A percentile compares a stretch with the other conserved stretches of the same genome.
These are phyloP conservation scores for Murraya koenigii DNA, from an alignment of 345 rosid species.

Conservation along the genomic window DNA sequence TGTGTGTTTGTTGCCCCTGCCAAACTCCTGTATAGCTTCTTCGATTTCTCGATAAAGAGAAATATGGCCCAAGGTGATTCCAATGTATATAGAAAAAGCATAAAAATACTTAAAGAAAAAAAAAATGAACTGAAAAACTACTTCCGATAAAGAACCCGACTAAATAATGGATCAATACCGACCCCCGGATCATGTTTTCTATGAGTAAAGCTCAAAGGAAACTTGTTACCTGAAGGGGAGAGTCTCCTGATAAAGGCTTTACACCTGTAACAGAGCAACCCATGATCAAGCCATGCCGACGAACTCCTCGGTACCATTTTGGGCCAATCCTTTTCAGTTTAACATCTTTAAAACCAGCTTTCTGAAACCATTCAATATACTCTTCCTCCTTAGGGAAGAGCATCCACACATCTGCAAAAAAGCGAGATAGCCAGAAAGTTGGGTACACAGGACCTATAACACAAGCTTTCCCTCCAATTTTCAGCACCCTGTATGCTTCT, in stretches of 20 bases:
- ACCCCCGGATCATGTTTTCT: too few relatives aligned
- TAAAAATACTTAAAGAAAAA: too few relatives aligned
- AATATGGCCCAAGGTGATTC: too few relatives aligned
- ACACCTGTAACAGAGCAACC: constrained; percentile 43
- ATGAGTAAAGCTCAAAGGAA: neutral
- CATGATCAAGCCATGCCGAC: constrained; percentile 38
- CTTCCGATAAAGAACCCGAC: too few relatives aligned
- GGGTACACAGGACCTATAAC: constrained; percentile 38
- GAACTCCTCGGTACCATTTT: constrained; percentile 39
- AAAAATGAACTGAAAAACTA: too few relatives aligned
- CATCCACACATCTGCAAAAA: constrained; percentile 41
- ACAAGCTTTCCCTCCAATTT: constrained; percentile 40
- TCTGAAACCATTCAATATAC: constrained; percentile 41
- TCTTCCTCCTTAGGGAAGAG: constrained; percentile 42
- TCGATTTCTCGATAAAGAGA: too few relatives aligned
- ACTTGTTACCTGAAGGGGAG: constrained; percentile 31
- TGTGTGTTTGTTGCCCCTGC: too few relatives aligned
- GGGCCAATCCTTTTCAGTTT: constrained; percentile 40
- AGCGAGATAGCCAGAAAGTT: constrained; percentile 38
- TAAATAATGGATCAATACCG: too few relatives aligned
- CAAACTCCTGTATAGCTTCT: too few relatives aligned
- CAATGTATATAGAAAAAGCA: too few relatives aligned
- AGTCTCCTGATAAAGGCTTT: constrained; percentile 33
- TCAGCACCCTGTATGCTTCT: constrained; percentile 40
- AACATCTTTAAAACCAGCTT: constrained; percentile 36